Base-by-base conservation (phyloP, 108 stramenopile genomes). In the Conticribra weissflogii region DNA sequence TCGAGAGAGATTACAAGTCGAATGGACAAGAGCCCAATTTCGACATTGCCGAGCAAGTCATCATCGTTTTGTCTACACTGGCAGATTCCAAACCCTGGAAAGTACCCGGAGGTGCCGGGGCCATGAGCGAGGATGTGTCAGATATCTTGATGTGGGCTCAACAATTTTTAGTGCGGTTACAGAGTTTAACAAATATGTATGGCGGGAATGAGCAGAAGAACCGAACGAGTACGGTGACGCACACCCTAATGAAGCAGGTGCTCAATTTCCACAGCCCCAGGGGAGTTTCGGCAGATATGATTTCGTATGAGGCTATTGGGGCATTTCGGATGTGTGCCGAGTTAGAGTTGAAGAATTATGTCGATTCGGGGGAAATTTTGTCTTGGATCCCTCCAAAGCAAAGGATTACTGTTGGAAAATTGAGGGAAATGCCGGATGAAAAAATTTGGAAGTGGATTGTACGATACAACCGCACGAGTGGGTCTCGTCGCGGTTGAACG, bases 371-470 rank as follows among this genome's bases (percentile, higher is more conserved):
- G 17, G 58, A 59, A 22, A 34, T 59, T 0, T 22, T 59, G 32
- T 41, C 58, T 15, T 59, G 58, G 58, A 59, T 59, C 21, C 58
- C 58, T 22, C 33, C 33, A 21, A 31, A 34, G 18, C 58, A 59
- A 30, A 18, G 58, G 36, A 34, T 31, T 23, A 59, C 58, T n/a
- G 58, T 59, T 3, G 34, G 33, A 23, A 59, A 59, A 59, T 23
- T 59, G 34, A 59, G 58, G 36, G 58, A 59, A 22, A 34, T 33
- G 0, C 58, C 58, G 1, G 58, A 59, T 36, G 58, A 59, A 1
- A 59, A 59, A 7, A 59, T 59, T 18, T 59, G 58, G 58, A 59
- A 59, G 34, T 59, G 58, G 58, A 59, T 59, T 59, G 58, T 59
- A 2, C 58, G 34, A 59, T 59, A 59, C 31, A 59, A 34, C 22